Evolutionary conservation across 495 filamentous ascomycete species (phyloP).

Genomic region (Halenospora varia): DNA sequence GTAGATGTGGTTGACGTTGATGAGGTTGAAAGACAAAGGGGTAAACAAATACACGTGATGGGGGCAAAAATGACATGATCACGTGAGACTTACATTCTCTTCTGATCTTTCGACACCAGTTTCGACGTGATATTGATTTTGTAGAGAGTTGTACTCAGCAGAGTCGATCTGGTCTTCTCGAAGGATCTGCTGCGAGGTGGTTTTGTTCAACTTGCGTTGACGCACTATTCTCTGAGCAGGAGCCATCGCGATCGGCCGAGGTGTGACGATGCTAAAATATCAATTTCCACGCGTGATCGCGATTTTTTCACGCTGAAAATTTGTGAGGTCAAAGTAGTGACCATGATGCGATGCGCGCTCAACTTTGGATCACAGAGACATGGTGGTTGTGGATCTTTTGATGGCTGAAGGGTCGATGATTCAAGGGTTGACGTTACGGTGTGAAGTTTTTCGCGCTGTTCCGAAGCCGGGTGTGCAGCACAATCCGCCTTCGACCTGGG

Average conservation of each 20-base stretch:
- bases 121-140: conserved; percentile 66
- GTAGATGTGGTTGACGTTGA: not conserved
- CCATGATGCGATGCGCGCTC: conserved; percentile 37
- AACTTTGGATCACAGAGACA: conserved; percentile 4
- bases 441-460: not conserved
- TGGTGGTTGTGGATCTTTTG: conserved; percentile 13
- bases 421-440: conserved; percentile 1
- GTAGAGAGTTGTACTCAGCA: conserved; percentile 45
- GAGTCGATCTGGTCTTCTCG: conserved; percentile 89
- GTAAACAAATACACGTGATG: conserved; percentile 19
- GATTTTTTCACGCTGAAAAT: conserved; percentile 43
- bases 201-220: conserved; percentile 87
- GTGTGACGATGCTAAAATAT: conserved; percentile 31
- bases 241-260: conserved; percentile 49
- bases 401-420: conserved; percentile 2
- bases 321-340: conserved; percentile 35
- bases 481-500: no score
- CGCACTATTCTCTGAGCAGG: conserved; percentile 64
- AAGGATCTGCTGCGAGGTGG: conserved; percentile 79
- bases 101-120: conserved; percentile 96
- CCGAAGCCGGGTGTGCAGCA: no score
- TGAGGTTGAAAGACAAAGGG: not conserved
- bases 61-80: conserved; percentile 29
- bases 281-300: conserved; percentile 21
- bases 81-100: conserved; percentile 84